A percentile compares a stretch with the other conserved stretches of the same genome.
These are phyloP conservation scores for Arctium lappa DNA, from an alignment of 129 eudicot genomes.

Conservation along the genomic window DNA sequence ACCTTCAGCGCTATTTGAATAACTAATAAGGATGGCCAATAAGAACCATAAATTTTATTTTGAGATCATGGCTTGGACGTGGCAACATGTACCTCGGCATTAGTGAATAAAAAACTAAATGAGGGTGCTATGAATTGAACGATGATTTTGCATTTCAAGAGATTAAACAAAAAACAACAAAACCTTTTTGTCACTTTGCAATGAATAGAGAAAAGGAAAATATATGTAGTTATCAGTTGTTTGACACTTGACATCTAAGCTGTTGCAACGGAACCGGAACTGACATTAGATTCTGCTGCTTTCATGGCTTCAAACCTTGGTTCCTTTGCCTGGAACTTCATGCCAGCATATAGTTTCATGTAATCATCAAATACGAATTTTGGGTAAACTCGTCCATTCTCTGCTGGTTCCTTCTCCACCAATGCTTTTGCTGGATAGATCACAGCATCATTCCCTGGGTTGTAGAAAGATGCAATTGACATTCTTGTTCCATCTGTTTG, in stretches of 20 bases:
- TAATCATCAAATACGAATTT: constrained; percentile 61
- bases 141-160: background rate
- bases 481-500: constrained; percentile 52
- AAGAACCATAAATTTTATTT: background rate
- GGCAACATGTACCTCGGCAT: background rate
- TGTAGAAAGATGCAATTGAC: constrained; percentile 68
- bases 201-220: background rate
- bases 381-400: constrained; percentile 38
- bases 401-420: constrained; percentile 38
- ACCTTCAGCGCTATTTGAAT: background rate
- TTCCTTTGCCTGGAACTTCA: constrained; percentile 64
- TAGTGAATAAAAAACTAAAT: background rate
- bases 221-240: background rate
- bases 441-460: constrained; percentile 58
- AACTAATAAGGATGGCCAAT: background rate
- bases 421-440: constrained; percentile 52
- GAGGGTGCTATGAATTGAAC: background rate
- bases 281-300: constrained; percentile 37
- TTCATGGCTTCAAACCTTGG: constrained; percentile 75
- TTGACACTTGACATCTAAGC: constrained; percentile 20
- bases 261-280: constrained; percentile 24
- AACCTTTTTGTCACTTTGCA: background rate
- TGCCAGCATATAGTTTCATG: constrained; percentile 61
- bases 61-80: background rate
- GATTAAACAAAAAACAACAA: background rate